Conservation (phyloP, 2,329 filamentous ascomycete species). For the Ophiostoma piceae region DNA sequence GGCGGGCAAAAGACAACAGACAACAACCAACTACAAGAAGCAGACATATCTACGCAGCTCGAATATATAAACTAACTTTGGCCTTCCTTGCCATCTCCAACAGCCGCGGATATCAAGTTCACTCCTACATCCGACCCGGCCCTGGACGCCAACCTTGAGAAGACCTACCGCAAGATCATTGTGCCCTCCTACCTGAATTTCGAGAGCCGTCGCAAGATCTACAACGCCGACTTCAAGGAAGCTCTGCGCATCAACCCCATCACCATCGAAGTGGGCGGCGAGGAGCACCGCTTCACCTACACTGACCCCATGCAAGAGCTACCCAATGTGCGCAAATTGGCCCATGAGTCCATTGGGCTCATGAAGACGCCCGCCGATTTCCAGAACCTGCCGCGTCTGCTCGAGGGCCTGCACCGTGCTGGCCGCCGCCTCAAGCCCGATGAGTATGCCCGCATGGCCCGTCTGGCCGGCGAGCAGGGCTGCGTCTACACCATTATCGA, state of each 20-base stretch:
- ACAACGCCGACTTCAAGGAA: conserved; percentile 42
- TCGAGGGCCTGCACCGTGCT: conserved; percentile 45
- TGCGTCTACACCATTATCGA: conserved; percentile 47
- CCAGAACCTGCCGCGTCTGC: conserved; percentile 47
- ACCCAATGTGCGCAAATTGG: conserved; percentile 39
- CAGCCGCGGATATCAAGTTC: conserved; percentile 42
- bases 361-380: conserved; percentile 50
- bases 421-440: conserved; percentile 35
- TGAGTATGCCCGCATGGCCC: conserved; percentile 40
- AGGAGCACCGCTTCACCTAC: conserved; percentile 48
- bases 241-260: conserved; percentile 52
- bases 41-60: background rate
- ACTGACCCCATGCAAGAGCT: conserved; percentile 41
- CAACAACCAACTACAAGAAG: background rate
- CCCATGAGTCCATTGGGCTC: conserved; percentile 38
- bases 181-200: conserved; percentile 55
- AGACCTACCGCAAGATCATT: conserved; percentile 55
- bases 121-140: conserved; percentile 47
- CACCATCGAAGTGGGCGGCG: conserved; percentile 53
- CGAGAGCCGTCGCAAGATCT: conserved; percentile 51
- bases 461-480: conserved; percentile 39
- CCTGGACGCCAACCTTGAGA: conserved; percentile 49
- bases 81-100: background rate
- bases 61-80: conserved; percentile 7
- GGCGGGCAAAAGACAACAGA: background rate